Evolutionary conservation across 2,329 filamentous ascomycete species (phyloP), one percentile per base, ranked within the genome.

Genomic region (Colletotrichum gloeosporioides): DNA sequence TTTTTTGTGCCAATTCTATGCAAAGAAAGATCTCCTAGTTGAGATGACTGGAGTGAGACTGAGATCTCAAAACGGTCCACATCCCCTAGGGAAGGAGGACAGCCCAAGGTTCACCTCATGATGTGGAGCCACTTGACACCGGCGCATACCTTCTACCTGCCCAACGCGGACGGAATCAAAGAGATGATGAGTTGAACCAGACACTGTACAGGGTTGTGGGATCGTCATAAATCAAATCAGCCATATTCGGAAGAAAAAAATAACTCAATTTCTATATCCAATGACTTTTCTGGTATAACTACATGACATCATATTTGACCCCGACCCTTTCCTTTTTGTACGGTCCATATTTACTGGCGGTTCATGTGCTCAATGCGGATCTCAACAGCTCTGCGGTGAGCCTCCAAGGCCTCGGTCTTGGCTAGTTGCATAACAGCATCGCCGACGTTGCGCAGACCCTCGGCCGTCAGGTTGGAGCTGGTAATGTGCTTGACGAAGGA

Each of bases 401-500:
- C 97, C 84, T 99, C 96, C 34, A 99, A 88, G 83, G 98, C 95
- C 85, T 99, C 97, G 3, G 99, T 96, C 82, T 95, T 95, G 29
- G 97, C 97, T 64, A 99, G 89, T 85, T 96, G 94, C 95, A 99
- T 98, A 69, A 99, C 97, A 6, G 97, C 96, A 69, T 89, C 88
- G 39, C 96, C 95, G 4, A 99, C 94, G 81, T 98, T 97, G 80
- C 91, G 90, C 77, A 99, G 88, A 27, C 97, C 97, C 81, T 98
- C 91, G 22, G 93, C 92, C 2, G 95, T 98, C 77, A 99, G 90
- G 84, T 98, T 95, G 1, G 96, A 95, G 87, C 95, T 97, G 49
- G 97, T 99, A 82, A 99, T 98, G 89, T 99, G 96, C 88, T 99
- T 99, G 84, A 98, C 91, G 86, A 98, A 99, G 4, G 96, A 99